phyloP scores from a whole-genome alignment of 179 eudicot genomes.

The Silene coronaria region DNA sequence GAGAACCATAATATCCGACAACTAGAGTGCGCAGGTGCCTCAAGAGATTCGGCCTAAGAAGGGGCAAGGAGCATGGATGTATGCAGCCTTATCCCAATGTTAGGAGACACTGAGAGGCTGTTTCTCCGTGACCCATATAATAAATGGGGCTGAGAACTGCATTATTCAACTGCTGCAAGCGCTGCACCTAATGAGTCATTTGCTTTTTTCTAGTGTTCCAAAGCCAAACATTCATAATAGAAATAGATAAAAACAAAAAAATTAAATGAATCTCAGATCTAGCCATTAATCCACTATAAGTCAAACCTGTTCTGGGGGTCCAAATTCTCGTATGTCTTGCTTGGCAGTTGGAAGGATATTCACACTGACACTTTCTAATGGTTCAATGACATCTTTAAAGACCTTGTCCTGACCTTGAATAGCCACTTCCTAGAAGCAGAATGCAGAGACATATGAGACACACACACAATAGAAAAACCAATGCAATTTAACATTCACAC shows the following conservation, averaged over 20 bases:
- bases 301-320: slow-evolving; percentile 75
- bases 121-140: neutral
- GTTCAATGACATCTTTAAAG: slow-evolving; percentile 96
- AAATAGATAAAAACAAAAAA: slow-evolving; percentile 1
- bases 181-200: too few relatives aligned
- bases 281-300: neutral
- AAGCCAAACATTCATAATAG: neutral
- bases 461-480: neutral
- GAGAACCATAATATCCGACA: neutral
- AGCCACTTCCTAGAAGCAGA: slow-evolving; percentile 59
- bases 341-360: slow-evolving; percentile 65
- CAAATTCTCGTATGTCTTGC: slow-evolving; percentile 73
- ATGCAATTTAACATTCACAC: neutral
- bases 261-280: neutral
- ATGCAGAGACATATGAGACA: neutral
- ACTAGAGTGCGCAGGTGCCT: too few relatives aligned
- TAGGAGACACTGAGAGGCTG: too few relatives aligned
- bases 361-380: slow-evolving; percentile 89
- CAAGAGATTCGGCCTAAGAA: too few relatives aligned
- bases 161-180: too few relatives aligned
- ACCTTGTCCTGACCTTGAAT: slow-evolving; percentile 95
- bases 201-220: neutral
- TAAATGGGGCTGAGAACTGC: too few relatives aligned
- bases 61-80: too few relatives aligned
- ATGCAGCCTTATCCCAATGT: too few relatives aligned